A percentile compares a stretch with the other conserved stretches of the same genome.
phyloP scores from a whole-genome alignment of 2,329 filamentous ascomycete genomes.

The Epichloe elymi region DNA sequence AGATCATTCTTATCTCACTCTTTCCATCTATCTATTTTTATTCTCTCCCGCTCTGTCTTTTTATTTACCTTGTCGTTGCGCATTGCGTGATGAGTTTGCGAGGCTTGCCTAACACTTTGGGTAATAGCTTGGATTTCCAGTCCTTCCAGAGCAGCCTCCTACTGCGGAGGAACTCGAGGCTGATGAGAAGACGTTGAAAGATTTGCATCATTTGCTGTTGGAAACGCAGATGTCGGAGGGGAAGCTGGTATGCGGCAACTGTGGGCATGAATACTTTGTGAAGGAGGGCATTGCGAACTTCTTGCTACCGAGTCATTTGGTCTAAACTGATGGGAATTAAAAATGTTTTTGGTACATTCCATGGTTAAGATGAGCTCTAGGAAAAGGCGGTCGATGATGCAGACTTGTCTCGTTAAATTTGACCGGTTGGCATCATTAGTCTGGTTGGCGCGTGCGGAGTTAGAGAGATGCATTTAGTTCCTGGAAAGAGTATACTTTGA shows the following conservation, averaged over 20 bases:
- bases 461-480: neutral
- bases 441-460: conserved; percentile 2
- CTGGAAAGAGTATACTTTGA: neutral
- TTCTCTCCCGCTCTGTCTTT: no score
- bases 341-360: neutral
- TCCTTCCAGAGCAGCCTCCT: conserved; percentile 52
- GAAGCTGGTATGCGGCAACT: conserved; percentile 79
- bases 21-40: no score
- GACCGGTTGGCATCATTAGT: neutral
- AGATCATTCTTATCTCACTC: no score
- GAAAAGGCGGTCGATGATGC: neutral
- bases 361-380: neutral
- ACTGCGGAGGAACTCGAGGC: conserved; percentile 46
- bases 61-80: no score
- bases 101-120: no score
- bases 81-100: no score
- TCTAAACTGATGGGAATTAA: conserved; percentile 18
- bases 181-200: conserved; percentile 58
- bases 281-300: conserved; percentile 98
- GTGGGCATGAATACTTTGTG: conserved; percentile 85
- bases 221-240: conserved; percentile 81
- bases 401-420: neutral
- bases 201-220: conserved; percentile 69
- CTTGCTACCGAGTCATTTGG: conserved; percentile 81
- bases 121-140: conserved; percentile 62